phyloP scores from a whole-genome alignment of 140 eudicot species.

The Oenanthe javanica region DNA sequence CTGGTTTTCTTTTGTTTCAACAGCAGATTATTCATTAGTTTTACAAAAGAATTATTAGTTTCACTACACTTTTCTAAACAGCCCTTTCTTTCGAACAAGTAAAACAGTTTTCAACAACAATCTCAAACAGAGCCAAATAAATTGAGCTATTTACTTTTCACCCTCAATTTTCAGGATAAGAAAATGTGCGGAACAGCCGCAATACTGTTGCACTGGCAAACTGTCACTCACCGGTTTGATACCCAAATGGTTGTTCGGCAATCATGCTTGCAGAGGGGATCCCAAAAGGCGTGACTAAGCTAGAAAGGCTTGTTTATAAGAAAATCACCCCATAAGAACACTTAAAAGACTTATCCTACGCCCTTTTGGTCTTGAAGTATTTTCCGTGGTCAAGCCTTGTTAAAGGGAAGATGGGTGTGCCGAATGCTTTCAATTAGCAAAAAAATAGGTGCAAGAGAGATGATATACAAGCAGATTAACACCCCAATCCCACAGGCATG shows the following conservation, averaged over 20 bases:
- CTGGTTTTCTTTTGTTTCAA: conserved; percentile 12
- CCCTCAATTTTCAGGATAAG: conserved; percentile 38
- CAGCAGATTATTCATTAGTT: background rate
- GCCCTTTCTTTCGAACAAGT: background rate
- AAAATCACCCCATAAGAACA: background rate
- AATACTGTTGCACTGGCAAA: conserved; percentile 36
- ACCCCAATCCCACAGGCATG: too few species aligned
- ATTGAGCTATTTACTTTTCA: conserved; percentile 42
- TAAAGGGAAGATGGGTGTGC: background rate
- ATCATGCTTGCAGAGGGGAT: conserved; percentile 43
- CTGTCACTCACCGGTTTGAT: conserved; percentile 49
- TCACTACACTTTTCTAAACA: background rate
- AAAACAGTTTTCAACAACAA: background rate
- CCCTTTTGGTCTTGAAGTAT: too few species aligned
- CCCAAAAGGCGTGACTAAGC: conserved; percentile 37
- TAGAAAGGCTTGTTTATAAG: conserved; percentile 25
- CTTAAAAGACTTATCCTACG: conserved; percentile 21
- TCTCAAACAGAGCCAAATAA: conserved; percentile 17
- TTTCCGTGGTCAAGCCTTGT: too few species aligned
- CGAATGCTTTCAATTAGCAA: background rate
- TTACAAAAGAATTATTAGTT: too few species aligned
- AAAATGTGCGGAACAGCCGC: conserved; percentile 29
- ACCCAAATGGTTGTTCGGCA: conserved; percentile 57
- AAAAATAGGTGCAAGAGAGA: conserved; percentile 13
- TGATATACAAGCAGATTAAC: conserved; percentile 19